Conservation (phyloP, 192 early-diverging fungal genomes). For the Coemansia sp. region DNA sequence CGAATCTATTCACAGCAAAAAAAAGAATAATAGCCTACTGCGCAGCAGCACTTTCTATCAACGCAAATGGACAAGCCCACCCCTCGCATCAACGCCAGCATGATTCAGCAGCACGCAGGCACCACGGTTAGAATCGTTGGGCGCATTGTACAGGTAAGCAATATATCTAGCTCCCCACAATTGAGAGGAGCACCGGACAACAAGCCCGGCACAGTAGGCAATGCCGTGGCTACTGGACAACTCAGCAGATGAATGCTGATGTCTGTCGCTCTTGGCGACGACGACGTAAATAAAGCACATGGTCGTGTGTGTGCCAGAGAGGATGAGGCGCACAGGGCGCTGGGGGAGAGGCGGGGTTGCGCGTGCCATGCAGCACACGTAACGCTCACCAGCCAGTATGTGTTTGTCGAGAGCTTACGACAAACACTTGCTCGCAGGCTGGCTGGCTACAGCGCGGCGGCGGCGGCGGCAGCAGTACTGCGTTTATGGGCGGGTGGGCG, state of each 20-base stretch:
- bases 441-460: not conserved
- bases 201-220: not conserved
- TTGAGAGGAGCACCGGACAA: not conserved
- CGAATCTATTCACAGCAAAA: slow-evolving; percentile 1
- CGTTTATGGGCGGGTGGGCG: not conserved
- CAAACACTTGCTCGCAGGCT: not conserved
- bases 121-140: slow-evolving; percentile 58
- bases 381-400: not conserved
- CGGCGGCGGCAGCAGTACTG: not conserved
- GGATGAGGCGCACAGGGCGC: slow-evolving; percentile 2
- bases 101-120: slow-evolving; percentile 53
- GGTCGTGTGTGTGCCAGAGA: slow-evolving; percentile 2
- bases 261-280: not conserved
- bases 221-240: not conserved
- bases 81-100: slow-evolving; percentile 59
- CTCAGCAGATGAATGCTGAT: not conserved
- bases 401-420: not conserved
- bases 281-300: not conserved
- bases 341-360: not conserved
- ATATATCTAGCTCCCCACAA: slow-evolving; percentile 13
- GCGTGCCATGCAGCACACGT: not conserved
- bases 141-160: slow-evolving; percentile 55
- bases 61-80: slow-evolving; percentile 56
- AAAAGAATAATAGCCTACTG: not conserved
- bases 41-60: not conserved